Percentiles rank a stretch among this genome's conserved stretches.
These are phyloP conservation scores for Penicillium ucsense DNA, from an alignment of 495 filamentous ascomycete genomes.

Conservation along the genomic window DNA sequence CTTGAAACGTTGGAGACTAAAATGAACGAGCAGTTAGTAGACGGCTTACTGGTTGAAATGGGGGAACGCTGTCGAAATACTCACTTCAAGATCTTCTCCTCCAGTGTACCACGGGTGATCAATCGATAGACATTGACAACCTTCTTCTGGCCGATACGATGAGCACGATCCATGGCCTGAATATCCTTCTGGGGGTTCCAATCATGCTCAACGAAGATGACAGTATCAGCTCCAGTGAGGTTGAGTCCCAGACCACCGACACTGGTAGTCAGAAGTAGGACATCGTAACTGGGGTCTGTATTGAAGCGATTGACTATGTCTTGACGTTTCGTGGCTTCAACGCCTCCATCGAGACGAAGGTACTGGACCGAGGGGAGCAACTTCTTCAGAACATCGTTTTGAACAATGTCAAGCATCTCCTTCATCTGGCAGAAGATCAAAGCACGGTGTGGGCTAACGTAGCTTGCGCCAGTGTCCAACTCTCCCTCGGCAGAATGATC, in stretches of 20 bases:
- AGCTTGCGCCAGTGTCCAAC: conserved; percentile 58
- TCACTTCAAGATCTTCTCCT: conserved; percentile 95
- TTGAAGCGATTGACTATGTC: conserved; percentile 99
- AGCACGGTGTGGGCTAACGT: conserved; percentile 88
- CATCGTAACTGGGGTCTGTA: conserved; percentile 90
- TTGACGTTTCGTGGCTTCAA: conserved; percentile 83
- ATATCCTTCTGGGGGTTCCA: conserved; percentile 99
- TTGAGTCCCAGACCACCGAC: conserved; percentile 94
- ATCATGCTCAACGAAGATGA: conserved; percentile 98
- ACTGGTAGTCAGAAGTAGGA: conserved; percentile 82
- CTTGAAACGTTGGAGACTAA: conserved; percentile 95
- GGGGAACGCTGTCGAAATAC: conserved; percentile 12
- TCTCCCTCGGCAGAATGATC: conserved; percentile 44
- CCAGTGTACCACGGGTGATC: conserved; percentile 87
- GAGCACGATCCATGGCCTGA: conserved; percentile 97
- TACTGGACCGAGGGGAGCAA: conserved; percentile 81
- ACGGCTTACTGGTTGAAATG: background rate
- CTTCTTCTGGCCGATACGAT: conserved; percentile 98
- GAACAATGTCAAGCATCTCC: conserved; percentile 98
- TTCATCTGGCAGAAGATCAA: conserved; percentile 99
- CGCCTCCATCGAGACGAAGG: conserved; percentile 81
- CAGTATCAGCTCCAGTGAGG: conserved; percentile 92
- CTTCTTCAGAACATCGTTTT: conserved; percentile 77
- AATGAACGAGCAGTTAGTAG: conserved; percentile 13
- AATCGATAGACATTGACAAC: conserved; percentile 98